Evolutionary conservation across 176 grass and related monocot species (phyloP).

Genomic region (Pontederia crassipes): DNA sequence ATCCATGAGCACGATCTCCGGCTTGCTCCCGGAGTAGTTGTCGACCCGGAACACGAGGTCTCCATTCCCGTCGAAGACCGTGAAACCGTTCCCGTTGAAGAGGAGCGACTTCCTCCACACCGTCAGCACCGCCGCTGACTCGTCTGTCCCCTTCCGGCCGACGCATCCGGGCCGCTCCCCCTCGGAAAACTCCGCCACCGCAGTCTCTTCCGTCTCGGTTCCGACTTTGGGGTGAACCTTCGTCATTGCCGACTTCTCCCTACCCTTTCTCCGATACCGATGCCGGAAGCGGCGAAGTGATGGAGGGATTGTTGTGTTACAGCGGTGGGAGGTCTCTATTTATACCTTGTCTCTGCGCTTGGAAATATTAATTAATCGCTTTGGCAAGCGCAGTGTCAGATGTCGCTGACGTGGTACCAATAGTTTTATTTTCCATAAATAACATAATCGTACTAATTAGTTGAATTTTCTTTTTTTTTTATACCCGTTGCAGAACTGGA

Average conservation of each 20-base stretch:
- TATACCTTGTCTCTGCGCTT: too few relatives aligned
- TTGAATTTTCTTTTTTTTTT: too few relatives aligned
- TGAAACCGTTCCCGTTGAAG: constrained; percentile 21
- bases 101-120: constrained; percentile 18
- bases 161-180: neutral
- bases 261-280: too few relatives aligned
- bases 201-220: neutral
- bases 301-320: too few relatives aligned
- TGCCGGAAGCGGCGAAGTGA: neutral
- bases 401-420: too few relatives aligned
- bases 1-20: constrained; percentile 10
- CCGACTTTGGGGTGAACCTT: constrained; percentile 9
- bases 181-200: neutral
- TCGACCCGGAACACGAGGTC: constrained; percentile 13
- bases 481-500: too few relatives aligned
- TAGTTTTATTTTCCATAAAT: too few relatives aligned
- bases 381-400: too few relatives aligned
- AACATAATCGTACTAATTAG: too few relatives aligned
- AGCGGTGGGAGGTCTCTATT: too few relatives aligned
- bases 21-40: constrained; percentile 9
- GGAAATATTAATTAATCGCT: too few relatives aligned
- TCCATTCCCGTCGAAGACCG: constrained; percentile 7
- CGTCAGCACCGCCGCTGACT: constrained; percentile 1
- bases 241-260: neutral
- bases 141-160: neutral